Conservation (phyloP, 1,284 basidiomycete genomes). For the Bondarzewia mesenterica region DNA sequence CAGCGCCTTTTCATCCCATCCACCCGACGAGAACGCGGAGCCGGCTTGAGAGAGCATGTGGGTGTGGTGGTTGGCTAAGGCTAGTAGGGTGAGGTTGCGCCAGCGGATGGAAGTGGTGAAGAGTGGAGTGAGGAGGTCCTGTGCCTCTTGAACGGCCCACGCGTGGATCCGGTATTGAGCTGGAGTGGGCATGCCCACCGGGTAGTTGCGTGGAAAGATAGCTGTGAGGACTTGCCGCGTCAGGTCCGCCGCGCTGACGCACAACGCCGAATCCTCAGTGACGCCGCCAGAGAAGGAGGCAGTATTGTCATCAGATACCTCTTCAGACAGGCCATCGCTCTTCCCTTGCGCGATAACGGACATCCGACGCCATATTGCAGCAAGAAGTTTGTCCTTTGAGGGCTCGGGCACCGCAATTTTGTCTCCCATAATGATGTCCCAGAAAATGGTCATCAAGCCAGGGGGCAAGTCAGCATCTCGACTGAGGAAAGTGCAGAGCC, state of each 20-base stretch:
- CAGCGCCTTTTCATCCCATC: background rate
- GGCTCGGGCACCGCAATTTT: background rate
- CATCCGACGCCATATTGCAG: constrained; percentile 6
- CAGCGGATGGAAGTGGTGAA: constrained; percentile 13
- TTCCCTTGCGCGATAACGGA: background rate
- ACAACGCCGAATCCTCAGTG: background rate
- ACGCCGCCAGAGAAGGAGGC: background rate
- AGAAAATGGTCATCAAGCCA: constrained; percentile 21
- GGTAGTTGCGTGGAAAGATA: background rate
- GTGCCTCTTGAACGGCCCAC: constrained; percentile 14
- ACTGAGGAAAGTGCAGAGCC: constrained; percentile 12
- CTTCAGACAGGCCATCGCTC: background rate
- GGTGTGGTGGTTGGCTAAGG: constrained; percentile 12
- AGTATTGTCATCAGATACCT: background rate
- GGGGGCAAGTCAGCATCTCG: constrained; percentile 12
- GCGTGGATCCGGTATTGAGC: constrained; percentile 6
- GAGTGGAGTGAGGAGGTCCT: constrained; percentile 12
- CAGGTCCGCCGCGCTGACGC: background rate
- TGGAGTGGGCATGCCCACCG: background rate
- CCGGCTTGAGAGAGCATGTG: constrained; percentile 15
- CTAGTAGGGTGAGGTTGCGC: constrained; percentile 18
- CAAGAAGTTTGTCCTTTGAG: constrained; percentile 4
- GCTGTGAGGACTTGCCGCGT: background rate
- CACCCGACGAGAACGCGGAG: background rate
- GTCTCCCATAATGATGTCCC: constrained; percentile 16